Evolutionary conservation across 305 asterid genomes (phyloP).

Genomic region (Fraxinus latifolia): DNA sequence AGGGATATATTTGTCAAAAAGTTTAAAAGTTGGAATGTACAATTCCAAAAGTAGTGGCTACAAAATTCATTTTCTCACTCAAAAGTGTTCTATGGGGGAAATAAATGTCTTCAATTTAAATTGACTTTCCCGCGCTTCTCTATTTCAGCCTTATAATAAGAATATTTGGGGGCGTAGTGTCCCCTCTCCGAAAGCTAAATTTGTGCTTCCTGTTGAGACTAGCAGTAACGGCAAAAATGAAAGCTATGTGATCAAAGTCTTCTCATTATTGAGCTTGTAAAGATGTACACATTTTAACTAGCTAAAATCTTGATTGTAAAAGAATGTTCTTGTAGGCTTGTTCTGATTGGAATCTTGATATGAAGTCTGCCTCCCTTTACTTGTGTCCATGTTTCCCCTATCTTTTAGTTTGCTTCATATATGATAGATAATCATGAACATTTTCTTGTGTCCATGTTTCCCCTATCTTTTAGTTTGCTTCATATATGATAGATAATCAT

Average conservation of each 20-base stretch:
- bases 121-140: not conserved
- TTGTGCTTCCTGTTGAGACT: not conserved
- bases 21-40: not conserved
- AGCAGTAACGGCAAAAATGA: not conserved
- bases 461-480: not conserved
- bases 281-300: not conserved
- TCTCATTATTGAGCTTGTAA: not conserved
- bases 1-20: not conserved
- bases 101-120: not conserved
- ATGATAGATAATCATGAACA: not conserved
- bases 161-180: not conserved
- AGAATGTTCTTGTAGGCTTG: not conserved
- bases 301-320: not conserved
- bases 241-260: not conserved
- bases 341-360: not conserved
- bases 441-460: not conserved
- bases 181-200: not conserved
- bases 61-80: not conserved
- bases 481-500: not conserved
- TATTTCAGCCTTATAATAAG: not conserved
- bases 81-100: not conserved
- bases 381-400: not conserved
- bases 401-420: not conserved
- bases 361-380: not conserved
- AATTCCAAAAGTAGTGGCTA: not conserved